These are phyloP conservation scores for Azolla pinnata DNA, from an alignment of 75 land plant genomes.

Conservation along the genomic window DNA sequence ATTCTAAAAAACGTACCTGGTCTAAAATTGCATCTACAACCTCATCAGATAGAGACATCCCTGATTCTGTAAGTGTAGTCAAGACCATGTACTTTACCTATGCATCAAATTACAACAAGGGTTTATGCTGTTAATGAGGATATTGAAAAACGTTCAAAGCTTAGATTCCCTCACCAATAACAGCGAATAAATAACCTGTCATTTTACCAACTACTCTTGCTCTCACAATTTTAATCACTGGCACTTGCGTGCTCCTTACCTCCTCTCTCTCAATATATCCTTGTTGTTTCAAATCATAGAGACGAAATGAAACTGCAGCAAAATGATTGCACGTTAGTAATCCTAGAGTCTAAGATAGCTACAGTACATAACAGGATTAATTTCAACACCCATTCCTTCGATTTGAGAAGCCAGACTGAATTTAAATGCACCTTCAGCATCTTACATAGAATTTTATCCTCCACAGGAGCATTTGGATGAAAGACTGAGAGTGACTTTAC, in stretches of 20 bases:
- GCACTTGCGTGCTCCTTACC: too few relatives aligned
- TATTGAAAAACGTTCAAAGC: too few relatives aligned
- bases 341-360: not conserved
- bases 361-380: not conserved
- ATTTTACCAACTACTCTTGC: too few relatives aligned
- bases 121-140: too few relatives aligned
- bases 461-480: conserved; percentile 58
- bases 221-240: too few relatives aligned
- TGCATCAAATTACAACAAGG: not conserved
- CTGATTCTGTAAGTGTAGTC: conserved; percentile 17
- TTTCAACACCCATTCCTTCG: not conserved
- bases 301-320: conserved; percentile 27
- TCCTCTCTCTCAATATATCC: conserved; percentile 25
- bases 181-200: too few relatives aligned
- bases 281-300: conserved; percentile 29
- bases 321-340: too few relatives aligned
- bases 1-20: conserved; percentile 7
- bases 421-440: not conserved
- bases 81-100: conserved; percentile 20
- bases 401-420: not conserved
- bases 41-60: conserved; percentile 15
- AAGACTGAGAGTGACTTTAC: conserved; percentile 52
- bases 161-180: too few relatives aligned
- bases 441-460: conserved; percentile 61
- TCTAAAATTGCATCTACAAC: conserved; percentile 12